Base-by-base conservation (phyloP, 805 yeast genomes). In the Kazachstania africana region DNA sequence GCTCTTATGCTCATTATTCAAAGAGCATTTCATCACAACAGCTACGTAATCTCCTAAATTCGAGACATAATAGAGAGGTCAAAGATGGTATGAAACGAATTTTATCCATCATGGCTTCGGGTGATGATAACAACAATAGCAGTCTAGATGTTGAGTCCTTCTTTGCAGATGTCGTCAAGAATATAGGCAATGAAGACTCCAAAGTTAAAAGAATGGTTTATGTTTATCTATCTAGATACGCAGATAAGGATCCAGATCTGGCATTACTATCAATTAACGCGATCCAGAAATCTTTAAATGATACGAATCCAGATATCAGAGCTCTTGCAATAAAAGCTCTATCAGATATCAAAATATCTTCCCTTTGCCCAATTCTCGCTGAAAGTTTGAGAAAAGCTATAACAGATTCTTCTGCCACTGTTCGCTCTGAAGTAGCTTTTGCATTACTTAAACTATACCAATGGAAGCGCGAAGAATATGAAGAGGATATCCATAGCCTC, bases 191-290 rank as follows among this genome's bases (percentile, higher is more conserved):
- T 13, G 43, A 65, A 4, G 71, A 74, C 34, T 49, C 71, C 24
- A 78, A 75, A 39, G 70, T 83, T 18, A 72, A 82, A 37, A 73
- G 78, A 42, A 64, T 88, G 50, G 95, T 85, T 2, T 73, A 82
- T 55, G 64, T 78, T 1, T 83, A 82, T 43, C 58, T 91, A 29
- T 60, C 76, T 26, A 66, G 80, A 34, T 84, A 73, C 51, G 91
- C 94, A 16, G 93, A 83, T 39, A 55, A 64, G 34, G 87, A 83
- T 43, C 95, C 91, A 8, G 94, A 87, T 51, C 68, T 82, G n/a
- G 91, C 97, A 2, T 65, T 91, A 14, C 63, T 91, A 28, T 75
- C 95, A 1, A 81, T 91, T 41, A 91, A 91, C 54, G 81, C 96
- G 1, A 80, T 91, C 29, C 98, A 91, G 53, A 84, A 81, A 55